A percentile compares a stretch with the other conserved stretches of the same genome.
phyloP scores from a whole-genome alignment of 192 early-diverging fungal genomes.

The Coemansia sp. region DNA sequence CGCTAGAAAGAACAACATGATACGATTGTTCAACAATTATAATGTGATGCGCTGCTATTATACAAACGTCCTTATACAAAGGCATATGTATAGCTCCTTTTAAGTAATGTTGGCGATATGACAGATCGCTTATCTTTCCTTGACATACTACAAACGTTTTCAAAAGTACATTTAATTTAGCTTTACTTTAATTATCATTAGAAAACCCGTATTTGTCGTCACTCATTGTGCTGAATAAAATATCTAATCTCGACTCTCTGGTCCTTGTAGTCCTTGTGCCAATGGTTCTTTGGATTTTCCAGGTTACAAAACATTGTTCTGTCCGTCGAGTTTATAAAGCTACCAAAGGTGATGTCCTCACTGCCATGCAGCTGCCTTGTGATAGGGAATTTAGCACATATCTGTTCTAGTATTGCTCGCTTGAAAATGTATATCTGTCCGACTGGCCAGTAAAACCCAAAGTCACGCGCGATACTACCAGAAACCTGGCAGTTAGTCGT shows the following conservation, averaged over 20 bases:
- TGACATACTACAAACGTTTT: no score
- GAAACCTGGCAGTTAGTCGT: slow-evolving; percentile 3
- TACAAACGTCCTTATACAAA: not conserved
- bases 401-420: not conserved
- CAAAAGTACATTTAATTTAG: no score
- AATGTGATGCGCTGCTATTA: no score
- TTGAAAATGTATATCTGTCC: slow-evolving; percentile 13
- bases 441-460: slow-evolving; percentile 5
- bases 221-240: not conserved
- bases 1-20: no score
- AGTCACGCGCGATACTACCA: not conserved
- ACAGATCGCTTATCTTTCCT: no score
- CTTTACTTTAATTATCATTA: no score
- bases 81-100: not conserved
- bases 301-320: not conserved
- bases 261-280: slow-evolving; percentile 10
- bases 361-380: not conserved
- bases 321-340: not conserved
- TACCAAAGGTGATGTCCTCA: slow-evolving; percentile 4
- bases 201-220: not conserved
- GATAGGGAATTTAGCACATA: not conserved
- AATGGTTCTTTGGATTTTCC: not conserved
- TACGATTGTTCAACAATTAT: no score
- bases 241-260: not conserved
- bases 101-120: no score